Conservation (phyloP, 352 stramenopile species). For the Phytophthora meadii region DNA sequence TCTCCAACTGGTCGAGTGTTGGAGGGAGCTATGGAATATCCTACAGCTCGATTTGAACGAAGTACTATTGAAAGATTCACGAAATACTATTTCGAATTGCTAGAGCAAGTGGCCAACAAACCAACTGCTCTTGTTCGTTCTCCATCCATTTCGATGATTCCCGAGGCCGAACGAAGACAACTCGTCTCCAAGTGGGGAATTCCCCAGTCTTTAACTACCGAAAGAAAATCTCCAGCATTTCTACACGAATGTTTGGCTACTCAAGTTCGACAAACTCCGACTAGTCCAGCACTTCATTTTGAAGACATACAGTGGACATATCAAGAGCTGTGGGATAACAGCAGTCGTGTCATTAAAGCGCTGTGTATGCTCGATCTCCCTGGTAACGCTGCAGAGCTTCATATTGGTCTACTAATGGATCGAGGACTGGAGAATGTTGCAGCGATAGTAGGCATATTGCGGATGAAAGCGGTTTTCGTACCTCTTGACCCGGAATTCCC, state of each 20-base stretch:
- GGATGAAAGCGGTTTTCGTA: conserved; percentile 47
- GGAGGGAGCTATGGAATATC: conserved; percentile 61
- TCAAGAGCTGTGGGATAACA: conserved; percentile 42
- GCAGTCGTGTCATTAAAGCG: conserved; percentile 27
- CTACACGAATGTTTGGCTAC: conserved; percentile 45
- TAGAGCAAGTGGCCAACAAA: conserved; percentile 35
- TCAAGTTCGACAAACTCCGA: conserved; percentile 42
- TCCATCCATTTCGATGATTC: conserved; percentile 43
- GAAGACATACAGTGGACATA: conserved; percentile 52
- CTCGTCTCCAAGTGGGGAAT: conserved; percentile 43
- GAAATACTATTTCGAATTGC: conserved; percentile 47
- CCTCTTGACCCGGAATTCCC: conserved; percentile 58
- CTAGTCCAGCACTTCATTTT: conserved; percentile 44
- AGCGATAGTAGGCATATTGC: conserved; percentile 50
- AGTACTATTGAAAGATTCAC: conserved; percentile 48
- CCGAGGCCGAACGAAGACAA: conserved; percentile 29
- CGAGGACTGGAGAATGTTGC: conserved; percentile 52
- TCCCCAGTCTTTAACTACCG: conserved; percentile 5
- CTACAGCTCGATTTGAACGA: conserved; percentile 38
- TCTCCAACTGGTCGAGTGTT: conserved; percentile 27
- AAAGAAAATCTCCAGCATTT: conserved; percentile 11
- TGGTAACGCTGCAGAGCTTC: conserved; percentile 13
- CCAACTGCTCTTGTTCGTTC: conserved; percentile 23
- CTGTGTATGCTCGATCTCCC: conserved; percentile 23
- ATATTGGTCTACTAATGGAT: conserved; percentile 53